These are phyloP conservation scores for Botrytis byssoidea DNA, from an alignment of 2,329 filamentous ascomycete genomes.

Conservation along the genomic window DNA sequence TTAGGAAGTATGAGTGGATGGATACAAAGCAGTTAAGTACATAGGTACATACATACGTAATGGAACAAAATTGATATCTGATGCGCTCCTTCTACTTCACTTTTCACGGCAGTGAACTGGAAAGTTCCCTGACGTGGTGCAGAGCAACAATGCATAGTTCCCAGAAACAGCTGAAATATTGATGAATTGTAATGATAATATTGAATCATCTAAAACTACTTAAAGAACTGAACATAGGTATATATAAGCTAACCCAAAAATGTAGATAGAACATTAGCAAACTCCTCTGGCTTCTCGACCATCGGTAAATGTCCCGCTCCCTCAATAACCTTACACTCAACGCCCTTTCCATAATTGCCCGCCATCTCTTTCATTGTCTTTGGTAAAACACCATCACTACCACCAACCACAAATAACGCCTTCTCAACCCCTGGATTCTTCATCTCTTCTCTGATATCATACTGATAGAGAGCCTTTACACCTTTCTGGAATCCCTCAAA, in stretches of 20 bases:
- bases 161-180: not conserved
- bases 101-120: not conserved
- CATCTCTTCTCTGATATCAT: conserved; percentile 62
- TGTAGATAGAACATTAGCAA: conserved; percentile 60
- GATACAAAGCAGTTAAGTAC: not conserved
- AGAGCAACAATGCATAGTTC: too few relatives aligned
- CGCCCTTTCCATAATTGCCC: conserved; percentile 54
- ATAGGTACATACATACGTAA: not conserved
- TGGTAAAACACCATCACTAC: conserved; percentile 70
- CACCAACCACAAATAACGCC: conserved; percentile 69
- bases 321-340: conserved; percentile 63
- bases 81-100: not conserved
- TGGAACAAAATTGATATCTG: not conserved
- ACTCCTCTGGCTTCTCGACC: conserved; percentile 69
- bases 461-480: conserved; percentile 69
- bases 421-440: conserved; percentile 48
- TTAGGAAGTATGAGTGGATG: not conserved
- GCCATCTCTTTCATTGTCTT: conserved; percentile 78
- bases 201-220: not conserved
- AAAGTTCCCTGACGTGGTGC: not conserved
- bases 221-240: not conserved
- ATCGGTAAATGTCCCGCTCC: conserved; percentile 79
- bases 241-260: conserved; percentile 46
- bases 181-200: not conserved
- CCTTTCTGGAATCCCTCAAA: conserved; percentile 67